Conservation (phyloP, 164 flowering plant genomes). For the Malania oleifera region DNA sequence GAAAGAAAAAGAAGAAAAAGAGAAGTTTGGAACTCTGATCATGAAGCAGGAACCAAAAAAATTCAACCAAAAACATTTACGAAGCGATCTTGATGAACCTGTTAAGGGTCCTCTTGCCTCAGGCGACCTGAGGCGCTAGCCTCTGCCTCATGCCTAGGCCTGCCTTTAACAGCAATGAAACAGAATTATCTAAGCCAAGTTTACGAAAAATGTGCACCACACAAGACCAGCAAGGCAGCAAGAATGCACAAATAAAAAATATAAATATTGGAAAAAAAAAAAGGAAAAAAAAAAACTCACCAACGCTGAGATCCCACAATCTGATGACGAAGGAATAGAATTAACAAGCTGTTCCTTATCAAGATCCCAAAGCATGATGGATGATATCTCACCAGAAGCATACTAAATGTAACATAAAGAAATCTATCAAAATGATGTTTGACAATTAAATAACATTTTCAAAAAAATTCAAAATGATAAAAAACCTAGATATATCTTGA, state of each 20-base stretch:
- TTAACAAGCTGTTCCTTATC: slow-evolving; percentile 83
- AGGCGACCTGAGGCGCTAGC: too few relatives aligned
- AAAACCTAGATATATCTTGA: not conserved
- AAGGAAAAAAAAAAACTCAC: slow-evolving; percentile 32
- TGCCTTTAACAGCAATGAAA: too few relatives aligned
- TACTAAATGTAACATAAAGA: slow-evolving; percentile 38
- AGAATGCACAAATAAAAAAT: not conserved
- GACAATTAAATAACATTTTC: not conserved
- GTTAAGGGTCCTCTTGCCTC: too few relatives aligned
- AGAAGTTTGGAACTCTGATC: too few relatives aligned
- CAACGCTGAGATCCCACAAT: slow-evolving; percentile 76
- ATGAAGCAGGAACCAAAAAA: too few relatives aligned
- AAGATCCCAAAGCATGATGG: slow-evolving; percentile 89
- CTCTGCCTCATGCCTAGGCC: too few relatives aligned
- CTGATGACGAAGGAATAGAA: slow-evolving; percentile 63
- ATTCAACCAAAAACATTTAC: too few relatives aligned
- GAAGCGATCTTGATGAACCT: too few relatives aligned
- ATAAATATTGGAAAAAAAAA: not conserved
- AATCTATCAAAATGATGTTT: not conserved
- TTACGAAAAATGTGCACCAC: too few relatives aligned
- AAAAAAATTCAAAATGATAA: not conserved
- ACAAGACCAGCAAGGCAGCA: not conserved
- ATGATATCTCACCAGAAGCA: slow-evolving; percentile 83
- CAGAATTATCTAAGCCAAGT: too few relatives aligned
- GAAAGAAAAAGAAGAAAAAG: too few relatives aligned